Evolutionary conservation across 371 early-diverging fungal species (phyloP).

Genomic region (Syncephalastrum monosporum): DNA sequence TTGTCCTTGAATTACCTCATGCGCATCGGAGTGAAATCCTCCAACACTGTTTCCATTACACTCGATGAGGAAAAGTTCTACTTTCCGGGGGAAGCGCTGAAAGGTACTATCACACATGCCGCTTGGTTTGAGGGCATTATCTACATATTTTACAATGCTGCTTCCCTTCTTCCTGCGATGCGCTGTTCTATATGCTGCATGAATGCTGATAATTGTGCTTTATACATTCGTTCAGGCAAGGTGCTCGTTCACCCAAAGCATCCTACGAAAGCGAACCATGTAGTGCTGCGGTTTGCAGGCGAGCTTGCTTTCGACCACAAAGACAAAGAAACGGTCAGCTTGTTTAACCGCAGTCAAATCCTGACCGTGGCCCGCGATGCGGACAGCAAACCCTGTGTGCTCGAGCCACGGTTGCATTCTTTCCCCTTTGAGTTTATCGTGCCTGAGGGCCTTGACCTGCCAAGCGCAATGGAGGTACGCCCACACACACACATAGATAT

Average conservation of each 20-base stretch:
- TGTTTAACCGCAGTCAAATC: constrained; percentile 28
- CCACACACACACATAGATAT: neutral
- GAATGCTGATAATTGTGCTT: neutral
- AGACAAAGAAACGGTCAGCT: constrained; percentile 33
- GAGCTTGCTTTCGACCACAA: constrained; percentile 26
- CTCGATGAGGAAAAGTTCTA: constrained; percentile 50
- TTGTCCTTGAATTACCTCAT: too few species aligned
- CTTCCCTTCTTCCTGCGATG: too few species aligned
- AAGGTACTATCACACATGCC: constrained; percentile 25
- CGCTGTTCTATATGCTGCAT: neutral
- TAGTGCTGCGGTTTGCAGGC: constrained; percentile 38
- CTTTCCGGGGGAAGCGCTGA: constrained; percentile 47
- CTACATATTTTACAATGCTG: too few species aligned
- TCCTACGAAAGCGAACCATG: constrained; percentile 37
- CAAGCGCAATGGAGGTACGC: constrained; percentile 46
- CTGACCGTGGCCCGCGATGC: constrained; percentile 20
- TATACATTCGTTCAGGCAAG: constrained; percentile 21
- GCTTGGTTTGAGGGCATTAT: too few species aligned
- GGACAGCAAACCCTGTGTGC: constrained; percentile 18
- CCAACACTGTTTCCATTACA: constrained; percentile 38
- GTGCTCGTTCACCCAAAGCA: constrained; percentile 41
- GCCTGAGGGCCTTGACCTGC: constrained; percentile 31
- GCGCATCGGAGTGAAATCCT: constrained; percentile 2
- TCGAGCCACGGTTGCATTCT: constrained; percentile 36
- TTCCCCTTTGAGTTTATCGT: constrained; percentile 48